Evolutionary conservation across 2,329 filamentous ascomycete genomes (phyloP).

Genomic region (Colletotrichum falcatum): DNA sequence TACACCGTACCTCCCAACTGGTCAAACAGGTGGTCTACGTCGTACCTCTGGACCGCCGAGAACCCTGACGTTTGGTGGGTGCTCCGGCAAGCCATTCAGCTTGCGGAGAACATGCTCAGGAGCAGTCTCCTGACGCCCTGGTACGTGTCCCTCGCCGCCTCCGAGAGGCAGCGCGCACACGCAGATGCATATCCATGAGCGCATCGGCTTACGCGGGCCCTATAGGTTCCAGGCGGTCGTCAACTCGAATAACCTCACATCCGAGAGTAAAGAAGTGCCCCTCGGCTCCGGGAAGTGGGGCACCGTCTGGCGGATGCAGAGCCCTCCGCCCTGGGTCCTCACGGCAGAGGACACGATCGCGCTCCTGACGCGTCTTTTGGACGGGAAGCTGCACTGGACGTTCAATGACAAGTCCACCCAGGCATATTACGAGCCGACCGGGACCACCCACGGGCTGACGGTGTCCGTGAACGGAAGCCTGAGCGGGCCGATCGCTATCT

Average conservation of each 20-base stretch:
- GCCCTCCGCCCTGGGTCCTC: background rate
- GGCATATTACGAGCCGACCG: background rate
- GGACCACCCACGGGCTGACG: background rate
- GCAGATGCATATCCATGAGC: background rate
- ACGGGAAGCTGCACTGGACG: background rate
- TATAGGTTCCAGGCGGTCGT: slow-evolving; percentile 4
- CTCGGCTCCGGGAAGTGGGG: background rate
- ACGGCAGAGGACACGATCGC: background rate
- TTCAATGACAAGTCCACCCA: slow-evolving; percentile 15
- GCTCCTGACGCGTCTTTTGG: background rate
- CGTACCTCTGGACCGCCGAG: slow-evolving; percentile 23
- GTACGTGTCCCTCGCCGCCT: slow-evolving; percentile 7
- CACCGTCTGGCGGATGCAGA: slow-evolving; percentile 3
- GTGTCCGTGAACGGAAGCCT: background rate
- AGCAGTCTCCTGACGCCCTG: slow-evolving; percentile 14
- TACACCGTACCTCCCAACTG: slow-evolving; percentile 1
- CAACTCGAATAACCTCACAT: background rate
- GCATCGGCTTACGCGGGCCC: background rate
- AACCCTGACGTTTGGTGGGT: slow-evolving; percentile 32
- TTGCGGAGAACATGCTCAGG: slow-evolving; percentile 37
- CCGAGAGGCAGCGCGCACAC: too few relatives aligned
- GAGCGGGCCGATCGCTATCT: background rate
- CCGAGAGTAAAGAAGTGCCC: background rate
- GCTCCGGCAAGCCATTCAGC: slow-evolving; percentile 33
- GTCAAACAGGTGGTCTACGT: background rate